phyloP scores from a whole-genome alignment of 345 rosid genomes.

The Arabis alpina region DNA sequence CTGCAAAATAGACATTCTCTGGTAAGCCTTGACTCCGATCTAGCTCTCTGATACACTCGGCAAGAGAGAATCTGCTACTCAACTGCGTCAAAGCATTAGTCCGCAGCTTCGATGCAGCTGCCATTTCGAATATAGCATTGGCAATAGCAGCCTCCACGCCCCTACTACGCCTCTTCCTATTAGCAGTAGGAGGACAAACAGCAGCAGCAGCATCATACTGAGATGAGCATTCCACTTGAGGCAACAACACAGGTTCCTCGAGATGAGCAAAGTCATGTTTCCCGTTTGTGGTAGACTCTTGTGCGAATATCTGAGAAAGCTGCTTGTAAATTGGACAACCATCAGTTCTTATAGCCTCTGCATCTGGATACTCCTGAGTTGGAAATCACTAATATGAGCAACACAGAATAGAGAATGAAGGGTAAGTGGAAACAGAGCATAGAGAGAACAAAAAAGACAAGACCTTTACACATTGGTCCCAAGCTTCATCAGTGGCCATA shows the following conservation, averaged over 20 bases:
- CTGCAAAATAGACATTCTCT: constrained; percentile 52
- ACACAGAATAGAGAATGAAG: constrained; percentile 6
- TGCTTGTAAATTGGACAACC: constrained; percentile 60
- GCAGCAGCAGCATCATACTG: constrained; percentile 47
- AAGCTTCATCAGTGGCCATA: constrained; percentile 51
- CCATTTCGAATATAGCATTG: constrained; percentile 60
- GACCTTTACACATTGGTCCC: constrained; percentile 53
- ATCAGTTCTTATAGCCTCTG: constrained; percentile 49
- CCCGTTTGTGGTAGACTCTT: constrained; percentile 40
- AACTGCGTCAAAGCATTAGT: constrained; percentile 45
- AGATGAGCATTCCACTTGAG: constrained; percentile 42
- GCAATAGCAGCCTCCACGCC: constrained; percentile 64
- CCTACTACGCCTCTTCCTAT: constrained; percentile 47
- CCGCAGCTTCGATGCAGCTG: constrained; percentile 57
- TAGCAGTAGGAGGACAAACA: constrained; percentile 35
- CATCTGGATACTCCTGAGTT: constrained; percentile 58
- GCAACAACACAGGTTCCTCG: constrained; percentile 33
- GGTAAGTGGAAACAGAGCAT: background rate
- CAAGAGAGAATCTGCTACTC: constrained; percentile 46
- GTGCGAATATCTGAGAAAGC: constrained; percentile 53
- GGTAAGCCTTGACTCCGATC: constrained; percentile 45
- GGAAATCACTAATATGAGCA: constrained; percentile 9
- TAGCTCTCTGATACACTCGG: constrained; percentile 57
- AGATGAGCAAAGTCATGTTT: constrained; percentile 7
- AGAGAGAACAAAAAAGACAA: background rate